A percentile compares a stretch with the other conserved stretches of the same genome.
Evolutionary conservation across 805 yeast genomes (phyloP).

Genomic region (Ogataea philodendri): DNA sequence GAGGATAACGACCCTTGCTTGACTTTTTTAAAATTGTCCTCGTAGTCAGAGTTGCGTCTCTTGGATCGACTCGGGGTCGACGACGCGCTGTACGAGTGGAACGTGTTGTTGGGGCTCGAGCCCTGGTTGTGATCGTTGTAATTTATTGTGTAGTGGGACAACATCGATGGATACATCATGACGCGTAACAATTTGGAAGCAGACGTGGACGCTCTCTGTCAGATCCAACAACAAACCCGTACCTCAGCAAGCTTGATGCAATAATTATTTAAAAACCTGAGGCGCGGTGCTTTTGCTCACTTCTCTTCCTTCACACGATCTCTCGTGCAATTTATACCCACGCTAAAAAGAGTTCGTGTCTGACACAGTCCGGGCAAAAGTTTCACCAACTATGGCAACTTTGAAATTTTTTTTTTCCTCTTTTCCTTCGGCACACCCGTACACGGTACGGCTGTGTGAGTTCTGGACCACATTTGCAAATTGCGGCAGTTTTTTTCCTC

Average conservation of each 20-base stretch:
- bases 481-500: conserved; percentile 8
- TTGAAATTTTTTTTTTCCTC: conserved; percentile 5
- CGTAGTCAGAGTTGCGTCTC: conserved; percentile 38
- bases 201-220: too few relatives aligned
- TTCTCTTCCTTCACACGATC: conserved; percentile 9
- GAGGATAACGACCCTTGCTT: conserved; percentile 22
- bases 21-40: conserved; percentile 31
- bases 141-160: conserved; percentile 17
- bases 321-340: conserved; percentile 8
- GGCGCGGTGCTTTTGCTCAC: conserved; percentile 3
- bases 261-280: neutral
- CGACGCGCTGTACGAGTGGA: conserved; percentile 14
- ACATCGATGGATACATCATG: conserved; percentile 24
- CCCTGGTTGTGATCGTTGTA: conserved; percentile 10
- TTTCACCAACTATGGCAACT: conserved; percentile 1
- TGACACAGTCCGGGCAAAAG: conserved; percentile 7
- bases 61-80: conserved; percentile 31
- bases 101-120: conserved; percentile 13
- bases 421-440: neutral
- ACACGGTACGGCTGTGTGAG: too few relatives aligned
- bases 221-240: too few relatives aligned
- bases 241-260: neutral
- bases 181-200: too few relatives aligned
- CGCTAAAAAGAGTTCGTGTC: conserved; percentile 8
- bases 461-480: neutral